Evolutionary conservation across 2,329 filamentous ascomycete genomes (phyloP).

Genomic region (Triangularia verruculosa): DNA sequence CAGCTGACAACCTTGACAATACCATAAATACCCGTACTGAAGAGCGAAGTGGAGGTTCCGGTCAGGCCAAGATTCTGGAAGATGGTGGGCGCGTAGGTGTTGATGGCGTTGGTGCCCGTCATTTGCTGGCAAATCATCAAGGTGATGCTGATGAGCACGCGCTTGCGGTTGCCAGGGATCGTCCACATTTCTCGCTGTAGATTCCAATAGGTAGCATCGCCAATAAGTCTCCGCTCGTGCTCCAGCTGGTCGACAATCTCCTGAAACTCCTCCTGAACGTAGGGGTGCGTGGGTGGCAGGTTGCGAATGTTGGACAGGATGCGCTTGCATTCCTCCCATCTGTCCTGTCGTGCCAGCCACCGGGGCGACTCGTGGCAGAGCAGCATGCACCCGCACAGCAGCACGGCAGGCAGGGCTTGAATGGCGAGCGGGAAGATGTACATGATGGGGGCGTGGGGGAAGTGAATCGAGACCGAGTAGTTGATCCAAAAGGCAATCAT

Average conservation of each 20-base stretch:
- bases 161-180: slow-evolving; percentile 44
- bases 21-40: slow-evolving; percentile 61
- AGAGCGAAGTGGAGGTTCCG: slow-evolving; percentile 50
- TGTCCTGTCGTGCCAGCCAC: slow-evolving; percentile 62
- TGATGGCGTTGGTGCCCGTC: slow-evolving; percentile 45
- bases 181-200: slow-evolving; percentile 63
- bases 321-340: slow-evolving; percentile 58
- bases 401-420: slow-evolving; percentile 59
- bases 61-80: slow-evolving; percentile 37
- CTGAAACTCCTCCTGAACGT: slow-evolving; percentile 56
- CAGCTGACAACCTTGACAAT: slow-evolving; percentile 60
- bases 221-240: slow-evolving; percentile 56
- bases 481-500: slow-evolving; percentile 50
- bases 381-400: slow-evolving; percentile 58
- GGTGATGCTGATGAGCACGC: slow-evolving; percentile 45
- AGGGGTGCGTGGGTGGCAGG: slow-evolving; percentile 50
- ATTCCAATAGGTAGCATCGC: slow-evolving; percentile 52
- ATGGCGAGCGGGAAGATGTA: slow-evolving; percentile 62
- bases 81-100: slow-evolving; percentile 36
- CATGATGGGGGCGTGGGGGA: slow-evolving; percentile 36
- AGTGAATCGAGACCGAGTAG: slow-evolving; percentile 40
- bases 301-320: slow-evolving; percentile 56
- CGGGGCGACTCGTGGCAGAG: slow-evolving; percentile 63
- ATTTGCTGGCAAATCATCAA: slow-evolving; percentile 70
- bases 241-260: slow-evolving; percentile 63